phyloP scores from a whole-genome alignment of 2,329 filamentous ascomycete genomes.

The Colletotrichum godetiae region DNA sequence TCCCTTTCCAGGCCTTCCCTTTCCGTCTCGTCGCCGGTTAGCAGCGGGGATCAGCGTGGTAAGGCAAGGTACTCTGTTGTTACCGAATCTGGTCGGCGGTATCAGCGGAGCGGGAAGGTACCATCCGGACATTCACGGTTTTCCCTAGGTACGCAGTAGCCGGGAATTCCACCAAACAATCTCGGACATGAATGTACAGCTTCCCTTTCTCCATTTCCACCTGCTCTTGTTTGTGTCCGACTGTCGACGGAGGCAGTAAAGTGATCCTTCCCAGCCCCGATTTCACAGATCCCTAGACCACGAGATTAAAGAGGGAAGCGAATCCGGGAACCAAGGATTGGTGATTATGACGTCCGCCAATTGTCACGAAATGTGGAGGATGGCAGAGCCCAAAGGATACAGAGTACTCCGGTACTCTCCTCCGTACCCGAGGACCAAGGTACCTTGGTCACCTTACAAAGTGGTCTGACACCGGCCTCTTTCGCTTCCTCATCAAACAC shows the following conservation, averaged over 20 bases:
- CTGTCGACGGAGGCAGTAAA: not conserved
- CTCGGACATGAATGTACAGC: not conserved
- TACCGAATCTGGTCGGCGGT: conserved; percentile 20
- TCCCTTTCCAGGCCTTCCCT: conserved; percentile 8
- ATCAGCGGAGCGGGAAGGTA: conserved; percentile 14
- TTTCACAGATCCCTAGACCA: not conserved
- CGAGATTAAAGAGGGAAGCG: not conserved
- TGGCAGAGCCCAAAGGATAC: too few relatives aligned
- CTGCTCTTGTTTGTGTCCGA: not conserved
- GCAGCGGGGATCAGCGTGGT: conserved; percentile 18
- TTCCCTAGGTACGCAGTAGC: not conserved
- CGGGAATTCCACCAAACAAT: conserved; percentile 11
- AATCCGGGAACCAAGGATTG: not conserved
- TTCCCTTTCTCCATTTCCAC: not conserved
- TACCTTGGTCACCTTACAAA: not conserved
- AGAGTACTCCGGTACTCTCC: too few relatives aligned
- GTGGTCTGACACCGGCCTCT: conserved; percentile 30
- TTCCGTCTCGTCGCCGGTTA: conserved; percentile 20
- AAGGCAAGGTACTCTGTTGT: not conserved
- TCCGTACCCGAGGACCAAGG: not conserved
- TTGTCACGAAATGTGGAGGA: conserved; percentile 10
- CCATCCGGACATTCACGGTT: conserved; percentile 1
- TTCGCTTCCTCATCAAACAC: conserved; percentile 11
- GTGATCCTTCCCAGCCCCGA: not conserved
- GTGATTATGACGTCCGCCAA: conserved; percentile 21